Base-by-base conservation (phyloP, 2,329 filamentous ascomycete genomes). In the Phoma herbarum region DNA sequence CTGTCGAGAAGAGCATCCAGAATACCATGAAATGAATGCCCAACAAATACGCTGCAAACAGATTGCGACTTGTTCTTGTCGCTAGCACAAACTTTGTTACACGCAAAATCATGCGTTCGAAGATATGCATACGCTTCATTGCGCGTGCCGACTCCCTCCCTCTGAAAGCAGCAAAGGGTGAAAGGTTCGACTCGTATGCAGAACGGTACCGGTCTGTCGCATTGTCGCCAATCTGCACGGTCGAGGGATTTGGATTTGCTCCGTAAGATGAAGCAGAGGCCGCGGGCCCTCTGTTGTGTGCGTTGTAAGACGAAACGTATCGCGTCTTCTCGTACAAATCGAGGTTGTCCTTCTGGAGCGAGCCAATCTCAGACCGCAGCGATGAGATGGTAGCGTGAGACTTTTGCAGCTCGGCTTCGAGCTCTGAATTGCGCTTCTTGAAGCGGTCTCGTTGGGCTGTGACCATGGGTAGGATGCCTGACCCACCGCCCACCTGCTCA, bases 371-470 rank as follows among this genome's bases (percentile, higher is more conserved):
- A 69, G 96, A 92, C 42, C 95, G 88, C 45, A 99, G 83, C 33
- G 93, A 90, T 20, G 93, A 94, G 22, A 97, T 88, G 0, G 86
- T 90, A 45, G 87, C 85, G 77, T 98, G 92, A 31, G 86, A 86
- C 65, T 96, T 93, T 6, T 93, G 92, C 10, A 98, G 83, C 72
- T 98, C 94, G 60, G 90, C 87, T 79, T 98, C 95, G 22, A 99
- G 86, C 75, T 99, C 91, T 0, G 88, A 82, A 65, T 97, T 98
- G 73, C 93, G 92, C 82, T 96, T 92, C 83, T 97, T 98, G 86
- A 98, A 99, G 50, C 95, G 92, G 79, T 99, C 95, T 61, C 95
- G 90, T 79, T 99, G 96, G 1, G 96, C 95, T 31, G 95, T 97
- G 51, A 99, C 91, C 96, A 99, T 99, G 31, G 95, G 96, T 23